Conservation (phyloP, 306 rosid genomes). For the Medicago arabica region DNA sequence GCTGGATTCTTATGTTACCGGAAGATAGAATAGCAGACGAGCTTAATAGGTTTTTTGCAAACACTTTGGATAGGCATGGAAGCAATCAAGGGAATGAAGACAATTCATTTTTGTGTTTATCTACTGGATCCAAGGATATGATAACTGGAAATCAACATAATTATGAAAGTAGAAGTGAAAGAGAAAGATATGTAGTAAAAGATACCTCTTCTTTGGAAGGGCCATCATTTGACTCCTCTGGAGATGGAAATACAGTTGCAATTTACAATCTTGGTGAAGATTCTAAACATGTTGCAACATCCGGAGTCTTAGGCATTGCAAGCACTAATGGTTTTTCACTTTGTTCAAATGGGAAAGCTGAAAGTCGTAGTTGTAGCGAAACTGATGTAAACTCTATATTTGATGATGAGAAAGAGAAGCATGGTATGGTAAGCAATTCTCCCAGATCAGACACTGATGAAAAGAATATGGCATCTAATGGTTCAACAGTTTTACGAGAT, state of each 20-base stretch:
- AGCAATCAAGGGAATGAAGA: constrained; percentile 50
- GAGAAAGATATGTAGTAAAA: constrained; percentile 39
- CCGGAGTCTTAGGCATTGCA: constrained; percentile 41
- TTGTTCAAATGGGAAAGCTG: constrained; percentile 49
- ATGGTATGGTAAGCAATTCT: constrained; percentile 39
- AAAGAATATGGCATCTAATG: constrained; percentile 40
- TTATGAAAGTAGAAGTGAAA: constrained; percentile 44
- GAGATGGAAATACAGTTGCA: constrained; percentile 41
- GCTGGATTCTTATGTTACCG: constrained; percentile 70
- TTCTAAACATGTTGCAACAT: constrained; percentile 37
- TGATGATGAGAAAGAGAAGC: constrained; percentile 51
- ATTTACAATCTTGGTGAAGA: constrained; percentile 37
- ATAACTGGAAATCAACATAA: constrained; percentile 40
- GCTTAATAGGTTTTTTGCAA: constrained; percentile 66
- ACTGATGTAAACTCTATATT: constrained; percentile 37
- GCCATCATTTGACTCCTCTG: constrained; percentile 28
- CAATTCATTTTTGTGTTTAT: constrained; percentile 40
- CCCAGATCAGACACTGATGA: constrained; percentile 42
- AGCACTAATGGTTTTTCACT: constrained; percentile 41
- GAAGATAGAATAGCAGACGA: constrained; percentile 69
- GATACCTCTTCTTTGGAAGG: constrained; percentile 38
- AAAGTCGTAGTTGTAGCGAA: constrained; percentile 36
- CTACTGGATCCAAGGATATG: constrained; percentile 39
- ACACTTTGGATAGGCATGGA: constrained; percentile 74
- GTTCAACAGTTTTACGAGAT: constrained; percentile 40